Evolutionary conservation across 169 alveolate species (phyloP).

Genomic region (Ophryocystis elektroscirrha): DNA sequence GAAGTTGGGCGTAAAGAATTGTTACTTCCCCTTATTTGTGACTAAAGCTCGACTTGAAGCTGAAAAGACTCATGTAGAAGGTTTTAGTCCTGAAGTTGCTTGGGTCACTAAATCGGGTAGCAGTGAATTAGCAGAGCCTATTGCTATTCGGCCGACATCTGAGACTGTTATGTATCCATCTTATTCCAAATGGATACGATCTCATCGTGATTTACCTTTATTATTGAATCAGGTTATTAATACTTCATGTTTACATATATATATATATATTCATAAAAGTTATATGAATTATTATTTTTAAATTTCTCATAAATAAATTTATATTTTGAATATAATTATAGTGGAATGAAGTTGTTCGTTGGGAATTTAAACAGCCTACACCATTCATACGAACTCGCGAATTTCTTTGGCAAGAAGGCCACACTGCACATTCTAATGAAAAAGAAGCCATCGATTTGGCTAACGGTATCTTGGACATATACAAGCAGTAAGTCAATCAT

Average conservation of each 20-base stretch:
- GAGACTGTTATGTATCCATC: conserved; percentile 99
- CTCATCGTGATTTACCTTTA: conserved; percentile 94
- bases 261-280: background rate
- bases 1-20: conserved; percentile 53
- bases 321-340: background rate
- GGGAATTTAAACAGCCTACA: conserved; percentile 99
- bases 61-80: conserved; percentile 93
- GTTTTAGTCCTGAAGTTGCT: conserved; percentile 98
- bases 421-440: conserved; percentile 92
- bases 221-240: conserved; percentile 72
- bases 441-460: conserved; percentile 79
- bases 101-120: conserved; percentile 90
- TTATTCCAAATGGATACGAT: conserved; percentile 87
- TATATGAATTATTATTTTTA: background rate
- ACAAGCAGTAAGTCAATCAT: conserved; percentile 19
- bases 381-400: conserved; percentile 98
- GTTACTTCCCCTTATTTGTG: conserved; percentile 85
- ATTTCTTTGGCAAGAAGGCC: conserved; percentile 99
- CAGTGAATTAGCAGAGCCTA: conserved; percentile 72
- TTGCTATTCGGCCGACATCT: conserved; percentile 94
- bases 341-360: conserved; percentile 90
- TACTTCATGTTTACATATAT: no score
- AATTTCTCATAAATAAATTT: background rate
- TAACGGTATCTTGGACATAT: conserved; percentile 55
- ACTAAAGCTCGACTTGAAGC: conserved; percentile 71